These are phyloP conservation scores for Phaseolus coccineus DNA, from an alignment of 331 rosid genomes.

Conservation along the genomic window DNA sequence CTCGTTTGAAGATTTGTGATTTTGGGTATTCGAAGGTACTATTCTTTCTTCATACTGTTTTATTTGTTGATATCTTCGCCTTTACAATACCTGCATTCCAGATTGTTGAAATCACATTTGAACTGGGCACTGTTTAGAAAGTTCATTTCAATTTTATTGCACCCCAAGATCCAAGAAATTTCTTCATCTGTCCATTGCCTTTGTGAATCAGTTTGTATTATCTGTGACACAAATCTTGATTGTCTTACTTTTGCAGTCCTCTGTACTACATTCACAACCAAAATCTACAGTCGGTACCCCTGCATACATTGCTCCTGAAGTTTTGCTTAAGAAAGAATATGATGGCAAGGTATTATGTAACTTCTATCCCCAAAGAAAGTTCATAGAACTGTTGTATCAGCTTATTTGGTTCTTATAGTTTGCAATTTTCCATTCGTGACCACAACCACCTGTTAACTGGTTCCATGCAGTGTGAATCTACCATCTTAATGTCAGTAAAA, in stretches of 20 bases:
- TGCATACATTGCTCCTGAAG: slow-evolving; percentile 97
- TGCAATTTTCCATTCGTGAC: slow-evolving; percentile 16
- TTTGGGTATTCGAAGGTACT: slow-evolving; percentile 96
- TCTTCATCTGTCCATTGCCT: neutral
- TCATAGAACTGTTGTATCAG: slow-evolving; percentile 1
- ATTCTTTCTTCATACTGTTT: slow-evolving; percentile 31
- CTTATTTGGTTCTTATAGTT: neutral
- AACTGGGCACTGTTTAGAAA: neutral
- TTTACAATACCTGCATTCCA: neutral
- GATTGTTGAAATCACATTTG: neutral
- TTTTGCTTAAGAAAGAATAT: slow-evolving; percentile 91
- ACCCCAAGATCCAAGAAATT: neutral
- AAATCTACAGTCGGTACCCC: slow-evolving; percentile 99
- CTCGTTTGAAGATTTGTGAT: slow-evolving; percentile 94
- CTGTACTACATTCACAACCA: slow-evolving; percentile 95
- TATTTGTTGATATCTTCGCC: slow-evolving; percentile 1
- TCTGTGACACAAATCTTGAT: slow-evolving; percentile 38
- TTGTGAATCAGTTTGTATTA: slow-evolving; percentile 22
- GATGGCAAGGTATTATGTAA: slow-evolving; percentile 87
- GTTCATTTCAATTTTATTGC: neutral
- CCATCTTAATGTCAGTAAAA: neutral
- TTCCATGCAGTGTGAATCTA: slow-evolving; percentile 4
- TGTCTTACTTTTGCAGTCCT: slow-evolving; percentile 67
- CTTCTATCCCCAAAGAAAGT: slow-evolving; percentile 30
- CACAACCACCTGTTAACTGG: slow-evolving; percentile 7